Base-by-base conservation (phyloP, 306 rosid genomes). In the Vicia faba region DNA sequence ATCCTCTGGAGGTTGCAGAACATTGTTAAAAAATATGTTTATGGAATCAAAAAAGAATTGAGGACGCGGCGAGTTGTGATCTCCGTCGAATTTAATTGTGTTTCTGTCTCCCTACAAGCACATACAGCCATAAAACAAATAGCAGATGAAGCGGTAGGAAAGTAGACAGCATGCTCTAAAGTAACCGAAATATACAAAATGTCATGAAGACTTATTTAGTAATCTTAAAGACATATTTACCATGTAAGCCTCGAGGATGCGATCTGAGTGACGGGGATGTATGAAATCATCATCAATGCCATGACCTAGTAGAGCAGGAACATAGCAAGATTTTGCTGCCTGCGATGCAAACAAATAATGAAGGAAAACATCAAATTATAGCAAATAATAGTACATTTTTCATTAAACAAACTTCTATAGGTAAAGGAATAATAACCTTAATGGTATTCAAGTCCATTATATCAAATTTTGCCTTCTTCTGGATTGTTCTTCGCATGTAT, bases 31-130 rank as follows among this genome's bases (percentile, higher is more conserved):
- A 80, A 95, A 95, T 3, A 90, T 85, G 75, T 88, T 86, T 70
- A 95, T 85, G 31, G 99, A 90, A 71, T 95, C 97, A 43, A 95
- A 95, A 78, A 81, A 95, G 81, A 85, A 90, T 72, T 86, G 95
- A 76, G 99, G 96, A 36, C 97, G 89, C 25, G 96, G 91, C 73
- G 99, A 95, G 68, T 95, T 95, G 89, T 95, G 99, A 78, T 95
- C 99, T 60, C 99, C 99, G 55, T 95, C 99, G 59, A 95, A 95
- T 85, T 88, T 90, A 71, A 90, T 85, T 50, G 91, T 75, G 78
- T 81, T 95, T 81, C 85, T 95, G 78, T 95, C 97, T 68, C 99
- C 99, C 99, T 95, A 80, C 77, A 83, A 74, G 57, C 62, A 74
- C 13, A 41, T 29, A 57, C n/a, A 66, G 40, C 28, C 69, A 59